Evolutionary conservation across 495 filamentous ascomycete genomes (phyloP).

Genomic region (Neurospora sp.): DNA sequence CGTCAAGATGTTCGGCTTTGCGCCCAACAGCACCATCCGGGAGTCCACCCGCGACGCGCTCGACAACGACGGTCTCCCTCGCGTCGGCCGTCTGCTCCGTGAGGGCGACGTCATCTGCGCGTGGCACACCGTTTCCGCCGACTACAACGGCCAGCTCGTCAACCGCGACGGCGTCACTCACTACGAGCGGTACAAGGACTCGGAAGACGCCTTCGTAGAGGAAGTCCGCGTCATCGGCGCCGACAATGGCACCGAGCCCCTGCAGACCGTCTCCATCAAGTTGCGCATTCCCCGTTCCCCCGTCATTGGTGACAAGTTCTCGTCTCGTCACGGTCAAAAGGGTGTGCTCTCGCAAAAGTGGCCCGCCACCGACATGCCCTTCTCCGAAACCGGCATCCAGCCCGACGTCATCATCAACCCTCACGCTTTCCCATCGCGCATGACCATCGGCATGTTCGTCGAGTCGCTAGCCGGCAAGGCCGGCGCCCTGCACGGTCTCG

Average conservation of each 20-base stretch:
- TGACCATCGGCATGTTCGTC: constrained; percentile 99
- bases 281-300: constrained; percentile 83
- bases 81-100: constrained; percentile 61
- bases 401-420: constrained; percentile 98
- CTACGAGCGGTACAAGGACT: constrained; percentile 84
- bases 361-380: constrained; percentile 91
- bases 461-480: constrained; percentile 94
- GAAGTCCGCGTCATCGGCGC: constrained; percentile 83
- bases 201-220: constrained; percentile 78
- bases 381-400: constrained; percentile 92
- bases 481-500: constrained; percentile 83
- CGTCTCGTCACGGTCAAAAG: constrained; percentile 95
- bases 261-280: constrained; percentile 81
- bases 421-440: constrained; percentile 99
- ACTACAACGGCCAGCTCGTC: constrained; percentile 62
- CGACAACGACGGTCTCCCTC: constrained; percentile 79
- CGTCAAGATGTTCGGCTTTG: constrained; percentile 75
- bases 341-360: constrained; percentile 96
- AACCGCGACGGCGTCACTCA: constrained; percentile 74
- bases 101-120: constrained; percentile 80
- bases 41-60: constrained; percentile 56
- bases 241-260: constrained; percentile 70
- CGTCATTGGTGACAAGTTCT: constrained; percentile 97
- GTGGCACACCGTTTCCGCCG: constrained; percentile 75
- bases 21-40: constrained; percentile 55